These are phyloP conservation scores for Margaritispora aquatica DNA, from an alignment of 495 filamentous ascomycete genomes.

Conservation along the genomic window DNA sequence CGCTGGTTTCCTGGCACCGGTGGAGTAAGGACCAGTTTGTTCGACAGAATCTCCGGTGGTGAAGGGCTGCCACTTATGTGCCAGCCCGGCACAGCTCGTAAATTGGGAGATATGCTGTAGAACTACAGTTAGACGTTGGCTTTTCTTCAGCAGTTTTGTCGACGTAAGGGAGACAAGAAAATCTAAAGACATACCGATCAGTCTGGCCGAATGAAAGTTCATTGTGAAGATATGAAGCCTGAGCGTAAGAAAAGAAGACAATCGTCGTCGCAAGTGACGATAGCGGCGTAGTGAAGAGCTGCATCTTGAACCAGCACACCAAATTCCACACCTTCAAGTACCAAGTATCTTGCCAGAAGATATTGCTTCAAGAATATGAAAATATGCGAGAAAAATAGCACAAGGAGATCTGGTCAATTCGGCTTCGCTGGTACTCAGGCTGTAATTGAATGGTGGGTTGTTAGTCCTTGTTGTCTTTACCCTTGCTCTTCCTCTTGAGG, in stretches of 20 bases:
- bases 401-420: constrained; percentile 1
- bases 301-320: constrained; percentile 2
- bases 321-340: constrained; percentile 3
- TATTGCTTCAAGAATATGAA: background rate
- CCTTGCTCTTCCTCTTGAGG: constrained; percentile 16
- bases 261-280: constrained; percentile 28
- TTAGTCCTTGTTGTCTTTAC: constrained; percentile 5
- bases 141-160: background rate
- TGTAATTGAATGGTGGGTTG: background rate
- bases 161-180: background rate
- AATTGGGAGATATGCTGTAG: constrained; percentile 18
- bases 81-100: constrained; percentile 17
- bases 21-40: constrained; percentile 89
- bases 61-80: constrained; percentile 64
- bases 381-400: background rate
- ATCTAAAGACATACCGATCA: constrained; percentile 42
- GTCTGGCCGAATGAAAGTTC: constrained; percentile 76
- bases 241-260: constrained; percentile 48
- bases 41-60: constrained; percentile 70
- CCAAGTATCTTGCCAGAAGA: constrained; percentile 7
- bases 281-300: constrained; percentile 9
- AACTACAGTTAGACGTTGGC: background rate
- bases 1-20: constrained; percentile 79
- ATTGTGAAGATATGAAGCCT: constrained; percentile 51
- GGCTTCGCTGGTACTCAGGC: background rate